phyloP scores from a whole-genome alignment of 257 asterid species.

The Lantana camara region DNA sequence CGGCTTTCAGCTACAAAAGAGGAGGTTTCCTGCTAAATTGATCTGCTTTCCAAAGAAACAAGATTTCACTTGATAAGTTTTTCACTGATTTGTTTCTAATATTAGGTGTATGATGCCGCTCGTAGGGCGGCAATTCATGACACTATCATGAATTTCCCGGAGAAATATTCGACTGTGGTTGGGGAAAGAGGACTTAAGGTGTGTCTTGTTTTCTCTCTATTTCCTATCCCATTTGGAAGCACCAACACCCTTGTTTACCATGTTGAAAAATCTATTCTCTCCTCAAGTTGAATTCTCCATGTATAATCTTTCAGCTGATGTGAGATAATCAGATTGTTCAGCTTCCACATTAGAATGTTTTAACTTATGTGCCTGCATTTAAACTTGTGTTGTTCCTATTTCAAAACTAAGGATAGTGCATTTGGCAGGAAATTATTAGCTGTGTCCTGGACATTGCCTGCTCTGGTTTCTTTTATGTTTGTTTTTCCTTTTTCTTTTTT shows the following conservation, averaged over 20 bases:
- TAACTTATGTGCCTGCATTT: no score
- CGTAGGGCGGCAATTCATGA: slow-evolving; percentile 92
- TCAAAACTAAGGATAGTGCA: no score
- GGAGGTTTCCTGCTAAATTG: slow-evolving; percentile 57
- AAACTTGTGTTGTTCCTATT: no score
- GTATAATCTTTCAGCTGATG: slow-evolving; percentile 10
- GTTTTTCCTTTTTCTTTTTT: neutral
- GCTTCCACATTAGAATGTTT: no score
- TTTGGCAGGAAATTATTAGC: neutral
- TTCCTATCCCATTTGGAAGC: neutral
- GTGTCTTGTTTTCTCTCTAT: slow-evolving; percentile 22
- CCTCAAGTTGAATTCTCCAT: slow-evolving; percentile 14
- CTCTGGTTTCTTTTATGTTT: neutral
- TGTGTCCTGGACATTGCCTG: slow-evolving; percentile 13
- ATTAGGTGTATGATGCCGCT: slow-evolving; percentile 93
- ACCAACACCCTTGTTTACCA: neutral
- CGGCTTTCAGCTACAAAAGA: slow-evolving; percentile 86
- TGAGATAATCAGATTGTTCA: slow-evolving; percentile 12
- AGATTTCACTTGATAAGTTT: no score
- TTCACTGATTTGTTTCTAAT: slow-evolving; percentile 20
- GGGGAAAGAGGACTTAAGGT: slow-evolving; percentile 99
- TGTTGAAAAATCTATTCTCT: no score
- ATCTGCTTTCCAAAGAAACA: no score
- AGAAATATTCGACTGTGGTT: slow-evolving; percentile 75
- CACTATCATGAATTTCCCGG: slow-evolving; percentile 90